Conservation (phyloP, 1,284 basidiomycete species). For the Melampsora abietis-canadensis region DNA sequence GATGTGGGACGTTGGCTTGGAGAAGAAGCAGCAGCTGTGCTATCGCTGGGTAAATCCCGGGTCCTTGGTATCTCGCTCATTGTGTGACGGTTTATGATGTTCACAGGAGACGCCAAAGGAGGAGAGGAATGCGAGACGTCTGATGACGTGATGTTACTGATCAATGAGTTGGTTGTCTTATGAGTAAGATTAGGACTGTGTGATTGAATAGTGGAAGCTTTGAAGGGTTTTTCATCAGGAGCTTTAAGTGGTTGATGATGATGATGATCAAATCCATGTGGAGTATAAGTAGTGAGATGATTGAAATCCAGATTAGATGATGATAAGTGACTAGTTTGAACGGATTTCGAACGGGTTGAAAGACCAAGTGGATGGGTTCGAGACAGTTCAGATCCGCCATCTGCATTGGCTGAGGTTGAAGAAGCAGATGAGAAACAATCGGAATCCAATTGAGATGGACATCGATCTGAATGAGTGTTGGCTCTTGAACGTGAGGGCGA, state of each 20-base stretch:
- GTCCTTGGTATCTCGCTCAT: too few species aligned
- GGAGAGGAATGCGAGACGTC: not conserved
- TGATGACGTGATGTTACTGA: not conserved
- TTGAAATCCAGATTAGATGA: not conserved
- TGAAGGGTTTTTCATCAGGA: too few species aligned
- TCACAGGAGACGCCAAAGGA: not conserved
- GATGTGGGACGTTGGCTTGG: not conserved
- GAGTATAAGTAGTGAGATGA: not conserved
- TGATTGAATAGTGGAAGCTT: too few species aligned
- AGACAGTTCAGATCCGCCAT: not conserved
- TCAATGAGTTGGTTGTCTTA: not conserved
- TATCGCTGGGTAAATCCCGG: too few species aligned
- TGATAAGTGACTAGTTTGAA: not conserved
- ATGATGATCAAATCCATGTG: not conserved
- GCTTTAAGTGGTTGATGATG: not conserved
- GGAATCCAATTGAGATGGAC: not conserved
- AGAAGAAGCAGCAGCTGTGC: too few species aligned
- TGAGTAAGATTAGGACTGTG: too few species aligned
- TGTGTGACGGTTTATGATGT: not conserved
- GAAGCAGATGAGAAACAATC: not conserved
- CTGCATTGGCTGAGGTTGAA: not conserved
- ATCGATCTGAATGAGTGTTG: slow-evolving; percentile 1
- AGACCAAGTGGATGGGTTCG: not conserved
- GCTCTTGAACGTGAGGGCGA: not conserved
- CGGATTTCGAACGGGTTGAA: not conserved